These are phyloP conservation scores for Aureoboletus auriporus DNA, from an alignment of 768 basidiomycete genomes.

Conservation along the genomic window DNA sequence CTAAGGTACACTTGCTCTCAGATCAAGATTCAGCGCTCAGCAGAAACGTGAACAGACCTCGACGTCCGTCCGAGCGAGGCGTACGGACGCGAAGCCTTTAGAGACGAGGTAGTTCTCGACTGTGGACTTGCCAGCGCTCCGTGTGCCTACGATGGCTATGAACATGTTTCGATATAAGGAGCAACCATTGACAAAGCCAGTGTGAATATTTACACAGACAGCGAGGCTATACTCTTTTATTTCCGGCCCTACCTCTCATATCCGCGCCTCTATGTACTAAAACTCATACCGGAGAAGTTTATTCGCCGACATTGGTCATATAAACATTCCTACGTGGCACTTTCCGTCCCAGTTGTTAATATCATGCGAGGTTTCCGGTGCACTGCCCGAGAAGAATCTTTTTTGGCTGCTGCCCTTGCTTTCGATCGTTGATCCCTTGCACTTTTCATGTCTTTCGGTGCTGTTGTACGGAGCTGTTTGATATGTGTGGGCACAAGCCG, in stretches of 20 bases:
- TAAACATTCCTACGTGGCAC: background rate
- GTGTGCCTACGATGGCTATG: constrained; percentile 63
- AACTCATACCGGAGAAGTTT: too few relatives aligned
- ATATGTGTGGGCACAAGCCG: constrained; percentile 67
- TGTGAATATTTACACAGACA: too few relatives aligned
- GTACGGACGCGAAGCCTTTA: constrained; percentile 55
- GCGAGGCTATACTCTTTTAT: too few relatives aligned
- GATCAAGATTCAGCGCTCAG: background rate
- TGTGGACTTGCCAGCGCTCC: constrained; percentile 55
- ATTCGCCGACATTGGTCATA: background rate
- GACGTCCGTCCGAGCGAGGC: constrained; percentile 26
- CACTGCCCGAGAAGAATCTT: constrained; percentile 7
- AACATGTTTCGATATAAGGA: constrained; percentile 42
- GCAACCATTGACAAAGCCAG: too few relatives aligned
- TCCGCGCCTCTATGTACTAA: too few relatives aligned
- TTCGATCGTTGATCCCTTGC: constrained; percentile 55
- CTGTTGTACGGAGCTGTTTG: constrained; percentile 75
- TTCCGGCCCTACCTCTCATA: too few relatives aligned
- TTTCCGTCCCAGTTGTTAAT: constrained; percentile 11
- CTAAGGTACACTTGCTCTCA: background rate
- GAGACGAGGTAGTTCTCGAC: constrained; percentile 57
- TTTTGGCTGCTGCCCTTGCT: constrained; percentile 48
- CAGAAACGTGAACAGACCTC: constrained; percentile 12
- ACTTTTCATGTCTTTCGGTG: constrained; percentile 74
- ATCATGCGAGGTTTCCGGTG: constrained; percentile 21